Conservation (phyloP, 2,329 filamentous ascomycete species). For the Apiospora marii region DNA sequence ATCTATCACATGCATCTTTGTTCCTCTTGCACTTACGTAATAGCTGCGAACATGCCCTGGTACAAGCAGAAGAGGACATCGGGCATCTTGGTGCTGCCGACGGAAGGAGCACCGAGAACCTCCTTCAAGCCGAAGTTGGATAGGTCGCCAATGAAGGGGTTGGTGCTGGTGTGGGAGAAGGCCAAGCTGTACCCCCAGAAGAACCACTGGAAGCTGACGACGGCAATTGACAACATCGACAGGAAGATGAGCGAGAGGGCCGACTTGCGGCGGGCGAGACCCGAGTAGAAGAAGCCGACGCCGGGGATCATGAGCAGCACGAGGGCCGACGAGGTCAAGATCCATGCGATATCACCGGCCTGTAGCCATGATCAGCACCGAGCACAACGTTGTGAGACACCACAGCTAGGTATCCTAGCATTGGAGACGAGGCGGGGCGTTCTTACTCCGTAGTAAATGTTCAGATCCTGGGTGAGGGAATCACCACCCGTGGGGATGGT, state of each 20-base stretch:
- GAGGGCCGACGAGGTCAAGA: constrained; percentile 77
- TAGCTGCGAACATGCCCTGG: constrained; percentile 88
- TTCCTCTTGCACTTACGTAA: constrained; percentile 70
- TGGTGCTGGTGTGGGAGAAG: constrained; percentile 78
- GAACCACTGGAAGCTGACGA: constrained; percentile 92
- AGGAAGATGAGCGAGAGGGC: constrained; percentile 87
- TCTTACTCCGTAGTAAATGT: constrained; percentile 66
- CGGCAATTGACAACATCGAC: constrained; percentile 79
- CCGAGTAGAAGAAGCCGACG: constrained; percentile 94
- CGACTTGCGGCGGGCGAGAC: constrained; percentile 87
- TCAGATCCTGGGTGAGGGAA: constrained; percentile 70
- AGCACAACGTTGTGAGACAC: neutral
- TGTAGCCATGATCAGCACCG: constrained; percentile 44
- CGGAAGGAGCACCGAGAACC: constrained; percentile 78
- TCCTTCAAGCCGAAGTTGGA: constrained; percentile 83
- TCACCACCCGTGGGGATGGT: constrained; percentile 63
- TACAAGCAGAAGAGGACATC: constrained; percentile 87
- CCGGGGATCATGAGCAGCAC: constrained; percentile 94
- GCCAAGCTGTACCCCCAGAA: constrained; percentile 92
- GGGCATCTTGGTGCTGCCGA: constrained; percentile 75
- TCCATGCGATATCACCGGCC: constrained; percentile 85
- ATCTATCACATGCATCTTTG: neutral
- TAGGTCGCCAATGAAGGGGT: constrained; percentile 80
- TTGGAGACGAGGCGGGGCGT: constrained; percentile 28
- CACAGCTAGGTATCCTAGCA: constrained; percentile 25